A percentile compares a stretch with the other conserved stretches of the same genome.
phyloP scores from a whole-genome alignment of 768 basidiomycete genomes.

The Rhodotorula paludigena region DNA sequence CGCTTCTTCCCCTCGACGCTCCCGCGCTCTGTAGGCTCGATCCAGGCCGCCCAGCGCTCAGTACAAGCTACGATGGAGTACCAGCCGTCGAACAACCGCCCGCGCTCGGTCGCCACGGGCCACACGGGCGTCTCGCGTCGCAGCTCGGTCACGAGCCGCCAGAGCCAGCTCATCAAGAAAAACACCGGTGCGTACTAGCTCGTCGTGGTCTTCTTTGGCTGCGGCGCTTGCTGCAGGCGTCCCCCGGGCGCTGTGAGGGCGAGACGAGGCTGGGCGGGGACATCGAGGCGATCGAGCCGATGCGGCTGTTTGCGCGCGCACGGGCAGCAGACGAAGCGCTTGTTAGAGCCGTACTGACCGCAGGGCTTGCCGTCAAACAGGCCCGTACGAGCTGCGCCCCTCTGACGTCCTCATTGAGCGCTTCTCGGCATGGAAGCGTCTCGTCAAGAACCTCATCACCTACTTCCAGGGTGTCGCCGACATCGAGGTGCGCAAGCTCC shows the following conservation, averaged over 20 bases:
- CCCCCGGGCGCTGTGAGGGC: too few species aligned
- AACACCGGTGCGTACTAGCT: conserved; percentile 54
- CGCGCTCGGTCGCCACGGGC: conserved; percentile 21
- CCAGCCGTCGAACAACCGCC: conserved; percentile 10
- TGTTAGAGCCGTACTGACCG: background rate
- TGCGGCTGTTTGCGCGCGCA: rapidly evolving
- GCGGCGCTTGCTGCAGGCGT: too few species aligned
- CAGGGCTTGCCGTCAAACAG: background rate
- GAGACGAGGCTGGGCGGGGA: too few species aligned
- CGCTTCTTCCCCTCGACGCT: too few species aligned
- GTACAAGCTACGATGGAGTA: too few species aligned
- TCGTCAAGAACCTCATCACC: conserved; percentile 42
- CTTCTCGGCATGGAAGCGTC: conserved; percentile 43
- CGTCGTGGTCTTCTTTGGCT: background rate
- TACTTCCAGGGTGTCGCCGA: conserved; percentile 59
- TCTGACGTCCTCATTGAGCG: conserved; percentile 94
- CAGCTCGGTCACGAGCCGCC: conserved; percentile 69
- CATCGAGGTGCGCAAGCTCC: conserved; percentile 57
- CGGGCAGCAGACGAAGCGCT: background rate
- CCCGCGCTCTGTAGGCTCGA: too few species aligned
- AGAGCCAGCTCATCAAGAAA: conserved; percentile 87
- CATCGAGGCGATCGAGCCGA: background rate
- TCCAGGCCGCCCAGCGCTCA: too few species aligned
- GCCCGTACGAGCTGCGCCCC: conserved; percentile 57
- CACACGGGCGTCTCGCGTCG: conserved; percentile 54